Conservation (phyloP, 1,139 yeast genomes). For the Yamadazyma sp. region DNA sequence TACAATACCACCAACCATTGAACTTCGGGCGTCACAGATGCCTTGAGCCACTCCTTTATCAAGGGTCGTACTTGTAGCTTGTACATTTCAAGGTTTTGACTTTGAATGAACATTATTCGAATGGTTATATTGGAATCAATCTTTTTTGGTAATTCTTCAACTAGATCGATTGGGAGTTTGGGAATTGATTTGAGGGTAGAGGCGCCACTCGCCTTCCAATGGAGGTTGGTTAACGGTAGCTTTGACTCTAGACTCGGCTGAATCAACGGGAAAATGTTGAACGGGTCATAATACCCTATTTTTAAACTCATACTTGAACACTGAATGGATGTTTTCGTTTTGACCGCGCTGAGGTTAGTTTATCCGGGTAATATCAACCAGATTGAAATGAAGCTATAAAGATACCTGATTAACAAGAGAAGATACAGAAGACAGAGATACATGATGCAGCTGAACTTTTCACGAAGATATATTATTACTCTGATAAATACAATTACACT, state of each 20-base stretch:
- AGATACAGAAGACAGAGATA: no score
- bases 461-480: no score
- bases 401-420: no score
- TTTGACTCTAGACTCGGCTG: conserved; percentile 49
- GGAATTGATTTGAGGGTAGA: conserved; percentile 60
- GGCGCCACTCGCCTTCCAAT: conserved; percentile 69
- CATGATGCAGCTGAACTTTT: no score
- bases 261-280: conserved; percentile 60
- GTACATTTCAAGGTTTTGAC: conserved; percentile 70
- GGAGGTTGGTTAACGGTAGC: conserved; percentile 71
- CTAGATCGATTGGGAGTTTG: conserved; percentile 54
- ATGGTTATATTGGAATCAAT: conserved; percentile 50
- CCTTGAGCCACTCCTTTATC: conserved; percentile 75
- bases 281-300: conserved; percentile 85
- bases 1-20: conserved; percentile 69
- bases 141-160: conserved; percentile 58
- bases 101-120: conserved; percentile 66
- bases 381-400: background rate
- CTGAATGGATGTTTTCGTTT: background rate
- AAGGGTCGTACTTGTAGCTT: conserved; percentile 78
- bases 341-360: background rate
- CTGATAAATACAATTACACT: no score
- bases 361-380: background rate
- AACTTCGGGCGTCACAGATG: conserved; percentile 34
- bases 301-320: conserved; percentile 6